Percentiles rank a stretch among this genome's conserved stretches.
Evolutionary conservation across 371 early-diverging fungal species (phyloP).

Genomic region (Phascolomyces articulosus): DNA sequence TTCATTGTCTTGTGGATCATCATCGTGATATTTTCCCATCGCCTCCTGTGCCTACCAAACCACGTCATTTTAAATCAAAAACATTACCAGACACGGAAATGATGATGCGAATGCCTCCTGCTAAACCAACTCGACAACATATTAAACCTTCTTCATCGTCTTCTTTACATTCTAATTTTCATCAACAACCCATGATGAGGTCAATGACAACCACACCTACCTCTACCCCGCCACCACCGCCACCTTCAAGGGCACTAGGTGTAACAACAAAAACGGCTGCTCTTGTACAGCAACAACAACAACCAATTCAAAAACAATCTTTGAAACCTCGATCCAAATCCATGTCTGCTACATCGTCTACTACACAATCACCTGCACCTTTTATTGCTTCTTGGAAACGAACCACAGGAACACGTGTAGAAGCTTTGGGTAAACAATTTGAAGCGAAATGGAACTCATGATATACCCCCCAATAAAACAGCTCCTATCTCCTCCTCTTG

Average conservation of each 20-base stretch:
- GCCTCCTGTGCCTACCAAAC: conserved; percentile 41
- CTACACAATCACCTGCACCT: not conserved
- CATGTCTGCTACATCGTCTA: conserved; percentile 21
- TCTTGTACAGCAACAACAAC: too few relatives aligned
- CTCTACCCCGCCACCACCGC: too few relatives aligned
- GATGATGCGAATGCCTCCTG: conserved; percentile 23
- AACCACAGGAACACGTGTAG: conserved; percentile 18
- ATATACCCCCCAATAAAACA: conserved; percentile 17
- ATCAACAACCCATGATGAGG: too few relatives aligned
- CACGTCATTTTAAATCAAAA: conserved; percentile 27
- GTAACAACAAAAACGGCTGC: too few relatives aligned
- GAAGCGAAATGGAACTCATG: conserved; percentile 12
- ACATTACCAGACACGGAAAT: conserved; percentile 28
- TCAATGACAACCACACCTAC: too few relatives aligned
- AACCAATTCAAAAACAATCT: too few relatives aligned
- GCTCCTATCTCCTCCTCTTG: not conserved
- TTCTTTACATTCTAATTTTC: not conserved
- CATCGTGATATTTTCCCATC: conserved; percentile 20
- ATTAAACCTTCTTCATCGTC: conserved; percentile 13
- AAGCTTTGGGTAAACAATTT: conserved; percentile 26
- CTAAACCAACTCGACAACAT: conserved; percentile 34
- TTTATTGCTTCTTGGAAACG: conserved; percentile 4
- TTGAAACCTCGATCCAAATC: conserved; percentile 39
- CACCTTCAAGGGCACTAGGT: too few relatives aligned
- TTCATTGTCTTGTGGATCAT: conserved; percentile 56